These are phyloP conservation scores for Fomitopsis pinicola DNA, from an alignment of 1,284 basidiomycete genomes.

Conservation along the genomic window DNA sequence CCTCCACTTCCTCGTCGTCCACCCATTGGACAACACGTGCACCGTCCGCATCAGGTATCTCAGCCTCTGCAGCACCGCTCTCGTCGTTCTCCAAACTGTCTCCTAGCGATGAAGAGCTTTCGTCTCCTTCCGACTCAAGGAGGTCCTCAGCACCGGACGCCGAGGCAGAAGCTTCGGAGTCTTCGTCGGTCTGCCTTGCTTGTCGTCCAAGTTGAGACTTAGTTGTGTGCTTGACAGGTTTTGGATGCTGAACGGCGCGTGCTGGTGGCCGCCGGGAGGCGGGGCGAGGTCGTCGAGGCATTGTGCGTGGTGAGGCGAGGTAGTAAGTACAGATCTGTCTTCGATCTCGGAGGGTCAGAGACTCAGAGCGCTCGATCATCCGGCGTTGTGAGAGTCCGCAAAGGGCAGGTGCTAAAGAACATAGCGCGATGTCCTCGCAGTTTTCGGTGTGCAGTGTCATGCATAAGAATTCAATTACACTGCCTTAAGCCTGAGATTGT, in stretches of 20 bases:
- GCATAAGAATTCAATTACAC: neutral
- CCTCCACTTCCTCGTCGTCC: constrained; percentile 31
- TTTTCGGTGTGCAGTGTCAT: too few species aligned
- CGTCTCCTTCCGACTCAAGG: constrained; percentile 10
- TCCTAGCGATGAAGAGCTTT: constrained; percentile 4
- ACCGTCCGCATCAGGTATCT: constrained; percentile 24
- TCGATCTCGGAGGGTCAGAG: neutral
- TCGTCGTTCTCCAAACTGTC: neutral
- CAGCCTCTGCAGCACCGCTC: constrained; percentile 12
- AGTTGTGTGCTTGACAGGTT: neutral
- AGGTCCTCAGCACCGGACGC: constrained; percentile 4
- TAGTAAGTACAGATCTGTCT: neutral
- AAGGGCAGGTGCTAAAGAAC: neutral
- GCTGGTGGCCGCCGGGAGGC: constrained; percentile 17
- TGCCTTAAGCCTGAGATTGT: neutral
- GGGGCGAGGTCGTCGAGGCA: constrained; percentile 30
- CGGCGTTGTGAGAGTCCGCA: neutral
- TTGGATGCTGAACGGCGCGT: neutral
- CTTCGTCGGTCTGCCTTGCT: neutral
- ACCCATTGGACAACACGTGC: constrained; percentile 29
- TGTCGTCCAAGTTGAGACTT: neutral
- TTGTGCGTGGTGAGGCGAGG: neutral
- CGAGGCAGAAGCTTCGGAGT: neutral
- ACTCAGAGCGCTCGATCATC: neutral
- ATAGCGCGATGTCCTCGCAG: too few species aligned